Percentiles rank a stretch among this genome's conserved stretches.
Conservation (phyloP, 345 rosid species). For the Syzygium jambos region DNA sequence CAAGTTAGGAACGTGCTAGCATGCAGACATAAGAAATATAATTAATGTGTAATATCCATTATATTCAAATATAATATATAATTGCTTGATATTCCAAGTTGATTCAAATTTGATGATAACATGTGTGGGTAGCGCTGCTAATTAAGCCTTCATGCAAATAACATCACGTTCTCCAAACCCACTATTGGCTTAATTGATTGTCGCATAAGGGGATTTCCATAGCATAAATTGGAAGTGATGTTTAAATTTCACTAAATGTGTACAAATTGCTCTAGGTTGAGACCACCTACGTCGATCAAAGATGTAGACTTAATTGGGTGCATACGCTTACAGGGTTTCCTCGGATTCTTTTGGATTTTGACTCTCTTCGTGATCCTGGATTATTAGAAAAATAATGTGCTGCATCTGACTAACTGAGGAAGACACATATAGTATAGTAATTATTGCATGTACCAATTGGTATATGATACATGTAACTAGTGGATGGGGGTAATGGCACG, state of each 20-base stretch:
- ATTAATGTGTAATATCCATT: neutral
- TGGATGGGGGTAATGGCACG: neutral
- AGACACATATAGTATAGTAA: too few species aligned
- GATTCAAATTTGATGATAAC: too few species aligned
- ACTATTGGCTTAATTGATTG: neutral
- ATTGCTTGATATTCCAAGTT: too few species aligned
- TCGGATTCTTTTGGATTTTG: too few species aligned
- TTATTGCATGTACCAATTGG: neutral
- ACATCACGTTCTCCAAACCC: neutral
- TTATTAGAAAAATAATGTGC: too few species aligned
- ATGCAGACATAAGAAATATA: neutral
- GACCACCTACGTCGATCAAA: too few species aligned
- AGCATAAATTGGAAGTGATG: neutral
- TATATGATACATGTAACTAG: neutral
- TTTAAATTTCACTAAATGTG: neutral
- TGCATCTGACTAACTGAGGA: too few species aligned
- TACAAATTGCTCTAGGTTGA: neutral
- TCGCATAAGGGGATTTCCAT: neutral
- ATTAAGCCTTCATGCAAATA: neutral
- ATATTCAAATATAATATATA: neutral
- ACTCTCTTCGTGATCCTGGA: too few species aligned
- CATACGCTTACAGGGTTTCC: too few species aligned
- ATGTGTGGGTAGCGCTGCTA: neutral
- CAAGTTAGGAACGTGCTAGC: neutral
- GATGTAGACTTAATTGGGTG: too few species aligned